Conservation (phyloP, 345 rosid species). For the Salix koriyanagi region DNA sequence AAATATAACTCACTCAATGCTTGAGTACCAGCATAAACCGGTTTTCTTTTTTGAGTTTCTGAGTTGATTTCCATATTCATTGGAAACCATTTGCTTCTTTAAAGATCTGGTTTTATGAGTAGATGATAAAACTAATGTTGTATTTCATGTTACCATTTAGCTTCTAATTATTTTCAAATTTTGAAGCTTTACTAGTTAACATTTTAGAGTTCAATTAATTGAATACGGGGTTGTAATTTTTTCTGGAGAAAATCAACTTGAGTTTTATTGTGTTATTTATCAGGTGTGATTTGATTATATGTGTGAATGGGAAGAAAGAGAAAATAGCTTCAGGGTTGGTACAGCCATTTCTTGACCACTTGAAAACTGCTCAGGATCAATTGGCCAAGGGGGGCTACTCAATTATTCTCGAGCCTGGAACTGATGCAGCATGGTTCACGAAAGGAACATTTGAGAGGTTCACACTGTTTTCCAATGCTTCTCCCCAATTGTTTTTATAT, state of each 20-base stretch:
- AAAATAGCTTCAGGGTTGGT: constrained; percentile 87
- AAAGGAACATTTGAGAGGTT: constrained; percentile 81
- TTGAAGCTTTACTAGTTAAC: not conserved
- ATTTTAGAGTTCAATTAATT: not conserved
- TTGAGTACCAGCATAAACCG: not conserved
- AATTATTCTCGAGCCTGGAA: constrained; percentile 54
- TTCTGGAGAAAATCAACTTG: not conserved
- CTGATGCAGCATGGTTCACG: constrained; percentile 74
- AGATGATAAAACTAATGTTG: not conserved
- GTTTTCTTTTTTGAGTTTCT: not conserved
- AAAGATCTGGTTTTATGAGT: not conserved
- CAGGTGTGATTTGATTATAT: constrained; percentile 89
- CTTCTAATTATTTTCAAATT: not conserved
- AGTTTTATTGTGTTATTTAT: constrained; percentile 1
- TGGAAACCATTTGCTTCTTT: not conserved
- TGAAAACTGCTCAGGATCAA: constrained; percentile 79
- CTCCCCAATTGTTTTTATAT: not conserved
- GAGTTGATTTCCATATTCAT: not conserved
- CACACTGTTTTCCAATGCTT: not conserved
- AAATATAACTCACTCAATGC: not conserved
- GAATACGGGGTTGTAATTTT: not conserved
- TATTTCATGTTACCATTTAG: not conserved
- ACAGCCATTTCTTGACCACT: constrained; percentile 83
- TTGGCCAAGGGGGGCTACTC: constrained; percentile 89
- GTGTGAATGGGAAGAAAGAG: constrained; percentile 71